Conservation (phyloP, 2,329 filamentous ascomycete species). For the Fragosphaeria purpurea region DNA sequence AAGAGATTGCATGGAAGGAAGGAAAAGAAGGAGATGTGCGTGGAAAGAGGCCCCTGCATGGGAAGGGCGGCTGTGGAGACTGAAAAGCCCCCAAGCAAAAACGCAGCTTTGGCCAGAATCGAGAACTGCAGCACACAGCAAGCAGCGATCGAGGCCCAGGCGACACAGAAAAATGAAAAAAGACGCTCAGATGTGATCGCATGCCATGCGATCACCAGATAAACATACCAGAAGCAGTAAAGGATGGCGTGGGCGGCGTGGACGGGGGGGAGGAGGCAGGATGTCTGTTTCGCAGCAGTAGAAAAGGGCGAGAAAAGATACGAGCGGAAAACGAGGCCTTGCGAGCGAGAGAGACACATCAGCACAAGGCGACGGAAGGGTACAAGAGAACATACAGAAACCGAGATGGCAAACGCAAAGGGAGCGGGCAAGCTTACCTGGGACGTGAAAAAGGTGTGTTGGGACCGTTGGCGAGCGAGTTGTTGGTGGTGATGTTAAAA, state of each 20-base stretch:
- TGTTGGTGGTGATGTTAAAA: too few species aligned
- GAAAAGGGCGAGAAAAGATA: too few species aligned
- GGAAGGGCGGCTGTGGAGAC: neutral
- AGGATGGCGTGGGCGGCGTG: slow-evolving; percentile 4
- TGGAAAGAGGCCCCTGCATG: neutral
- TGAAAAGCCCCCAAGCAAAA: neutral
- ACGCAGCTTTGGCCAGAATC: neutral
- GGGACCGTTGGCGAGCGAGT: too few species aligned
- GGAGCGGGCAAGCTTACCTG: too few species aligned
- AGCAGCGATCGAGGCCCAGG: neutral
- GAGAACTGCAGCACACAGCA: neutral
- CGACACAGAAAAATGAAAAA: slow-evolving; percentile 6
- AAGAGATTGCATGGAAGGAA: neutral
- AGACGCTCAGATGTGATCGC: slow-evolving; percentile 8
- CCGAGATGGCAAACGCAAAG: too few species aligned
- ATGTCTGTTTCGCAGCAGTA: too few species aligned
- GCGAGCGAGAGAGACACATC: too few species aligned
- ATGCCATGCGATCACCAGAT: slow-evolving; percentile 3
- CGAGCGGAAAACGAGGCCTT: too few species aligned
- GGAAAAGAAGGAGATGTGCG: neutral
- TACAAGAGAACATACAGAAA: too few species aligned
- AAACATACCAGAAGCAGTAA: slow-evolving; percentile 12
- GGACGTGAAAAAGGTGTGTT: too few species aligned
- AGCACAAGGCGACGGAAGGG: too few species aligned
- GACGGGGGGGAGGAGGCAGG: neutral